These are phyloP conservation scores for Fusarium sp. DNA, from an alignment of 2,329 filamentous ascomycete species.

Conservation along the genomic window DNA sequence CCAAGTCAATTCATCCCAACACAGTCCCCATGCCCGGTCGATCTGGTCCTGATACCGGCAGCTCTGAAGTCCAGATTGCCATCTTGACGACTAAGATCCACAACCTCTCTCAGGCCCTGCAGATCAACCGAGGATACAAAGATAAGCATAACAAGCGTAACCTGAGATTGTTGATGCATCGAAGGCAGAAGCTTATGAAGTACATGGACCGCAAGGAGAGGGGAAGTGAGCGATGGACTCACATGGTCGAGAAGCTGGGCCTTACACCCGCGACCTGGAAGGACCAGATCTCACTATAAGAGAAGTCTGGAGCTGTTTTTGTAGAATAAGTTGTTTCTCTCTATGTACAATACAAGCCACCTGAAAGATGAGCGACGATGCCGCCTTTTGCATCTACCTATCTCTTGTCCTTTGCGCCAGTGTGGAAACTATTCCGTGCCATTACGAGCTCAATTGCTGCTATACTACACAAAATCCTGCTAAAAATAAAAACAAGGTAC, in stretches of 20 bases:
- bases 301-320: conserved; percentile 46
- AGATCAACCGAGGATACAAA: conserved; percentile 76
- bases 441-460: conserved; percentile 57
- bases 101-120: conserved; percentile 78
- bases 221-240: conserved; percentile 89
- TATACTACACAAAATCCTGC: conserved; percentile 61
- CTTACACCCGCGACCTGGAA: conserved; percentile 91
- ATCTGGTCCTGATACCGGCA: conserved; percentile 92
- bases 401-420: conserved; percentile 53
- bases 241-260: conserved; percentile 86
- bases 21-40: conserved; percentile 64
- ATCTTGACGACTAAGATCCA: conserved; percentile 96
- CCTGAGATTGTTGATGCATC: conserved; percentile 85
- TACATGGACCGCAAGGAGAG: conserved; percentile 93
- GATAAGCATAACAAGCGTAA: conserved; percentile 97
- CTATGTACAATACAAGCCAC: conserved; percentile 64
- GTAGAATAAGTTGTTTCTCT: conserved; percentile 60
- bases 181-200: conserved; percentile 85
- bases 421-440: conserved; percentile 51
- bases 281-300: conserved; percentile 76
- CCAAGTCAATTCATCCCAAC: conserved; percentile 60
- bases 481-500: conserved; percentile 46
- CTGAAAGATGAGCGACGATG: conserved; percentile 48
- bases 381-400: conserved; percentile 48
- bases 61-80: conserved; percentile 96